Evolutionary conservation across 805 yeast species (phyloP).

Genomic region (Kockiozyma suomiensis): DNA sequence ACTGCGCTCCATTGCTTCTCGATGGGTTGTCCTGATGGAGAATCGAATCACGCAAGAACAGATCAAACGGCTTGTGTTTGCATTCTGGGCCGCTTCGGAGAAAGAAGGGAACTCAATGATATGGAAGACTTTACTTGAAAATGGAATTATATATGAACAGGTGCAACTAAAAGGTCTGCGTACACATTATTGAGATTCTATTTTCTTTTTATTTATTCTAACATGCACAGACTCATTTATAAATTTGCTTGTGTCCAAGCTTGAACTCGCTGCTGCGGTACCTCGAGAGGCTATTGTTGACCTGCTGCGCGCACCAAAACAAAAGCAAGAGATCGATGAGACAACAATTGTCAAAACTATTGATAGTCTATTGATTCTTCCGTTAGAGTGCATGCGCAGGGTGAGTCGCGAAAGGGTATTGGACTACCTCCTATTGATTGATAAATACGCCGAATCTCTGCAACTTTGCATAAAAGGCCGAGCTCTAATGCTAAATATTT

Average conservation of each 20-base stretch:
- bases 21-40: constrained; percentile 26
- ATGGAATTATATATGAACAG: constrained; percentile 17
- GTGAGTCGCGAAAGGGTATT: constrained; percentile 18
- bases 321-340: not conserved
- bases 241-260: not conserved
- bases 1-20: not conserved
- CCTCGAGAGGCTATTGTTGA: not conserved
- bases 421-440: constrained; percentile 16
- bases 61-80: not conserved
- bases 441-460: not conserved
- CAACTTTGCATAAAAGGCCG: not conserved
- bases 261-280: not conserved
- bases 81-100: constrained; percentile 5
- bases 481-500: constrained; percentile 5
- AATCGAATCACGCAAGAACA: constrained; percentile 7
- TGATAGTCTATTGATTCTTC: constrained; percentile 3
- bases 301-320: not conserved
- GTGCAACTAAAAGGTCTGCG: constrained; percentile 9
- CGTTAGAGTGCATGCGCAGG: constrained; percentile 13
- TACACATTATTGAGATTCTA: too few relatives aligned
- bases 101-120: not conserved
- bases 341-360: not conserved
- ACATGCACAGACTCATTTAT: not conserved
- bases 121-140: constrained; percentile 4
- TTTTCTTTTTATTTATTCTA: not conserved